These are phyloP conservation scores for Petasospora fabianii DNA, from an alignment of 1,139 yeast genomes.

Conservation along the genomic window DNA sequence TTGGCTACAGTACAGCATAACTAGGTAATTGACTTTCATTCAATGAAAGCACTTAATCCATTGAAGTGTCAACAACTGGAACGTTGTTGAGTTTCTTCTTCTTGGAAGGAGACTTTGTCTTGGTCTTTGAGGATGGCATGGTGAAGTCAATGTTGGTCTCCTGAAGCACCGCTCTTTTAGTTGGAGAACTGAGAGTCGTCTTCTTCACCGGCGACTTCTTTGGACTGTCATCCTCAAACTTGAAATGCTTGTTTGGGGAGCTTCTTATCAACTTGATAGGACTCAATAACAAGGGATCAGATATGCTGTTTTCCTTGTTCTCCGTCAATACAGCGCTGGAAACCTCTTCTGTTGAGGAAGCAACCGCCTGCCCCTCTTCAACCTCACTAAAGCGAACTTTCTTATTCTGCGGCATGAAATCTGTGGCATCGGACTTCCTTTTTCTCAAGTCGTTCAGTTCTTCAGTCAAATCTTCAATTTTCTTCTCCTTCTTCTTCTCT, in stretches of 20 bases:
- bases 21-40: too few relatives aligned
- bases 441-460: slow-evolving; percentile 11
- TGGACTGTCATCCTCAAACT: slow-evolving; percentile 12
- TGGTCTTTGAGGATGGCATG: slow-evolving; percentile 13
- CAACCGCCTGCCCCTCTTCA: too few relatives aligned
- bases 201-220: slow-evolving; percentile 8
- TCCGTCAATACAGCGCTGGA: slow-evolving; percentile 6
- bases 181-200: slow-evolving; percentile 10
- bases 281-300: slow-evolving; percentile 12
- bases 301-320: slow-evolving; percentile 15
- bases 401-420: slow-evolving; percentile 6
- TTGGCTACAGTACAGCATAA: too few relatives aligned
- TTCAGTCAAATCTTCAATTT: slow-evolving; percentile 14
- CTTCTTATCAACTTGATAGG: slow-evolving; percentile 16
- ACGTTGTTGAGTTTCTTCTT: slow-evolving; percentile 17
- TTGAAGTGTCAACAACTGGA: slow-evolving; percentile 10
- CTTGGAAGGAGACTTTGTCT: slow-evolving; percentile 18
- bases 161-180: slow-evolving; percentile 14
- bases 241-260: slow-evolving; percentile 19
- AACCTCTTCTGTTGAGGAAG: too few relatives aligned
- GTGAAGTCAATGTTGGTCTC: slow-evolving; percentile 17
- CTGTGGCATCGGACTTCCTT: slow-evolving; percentile 11
- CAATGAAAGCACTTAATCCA: slow-evolving; percentile 5
- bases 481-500: slow-evolving; percentile 10
- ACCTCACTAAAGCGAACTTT: slow-evolving; percentile 13